phyloP scores from a whole-genome alignment of 106 monocot genomes.

The Dendrobium chrysotoxum region DNA sequence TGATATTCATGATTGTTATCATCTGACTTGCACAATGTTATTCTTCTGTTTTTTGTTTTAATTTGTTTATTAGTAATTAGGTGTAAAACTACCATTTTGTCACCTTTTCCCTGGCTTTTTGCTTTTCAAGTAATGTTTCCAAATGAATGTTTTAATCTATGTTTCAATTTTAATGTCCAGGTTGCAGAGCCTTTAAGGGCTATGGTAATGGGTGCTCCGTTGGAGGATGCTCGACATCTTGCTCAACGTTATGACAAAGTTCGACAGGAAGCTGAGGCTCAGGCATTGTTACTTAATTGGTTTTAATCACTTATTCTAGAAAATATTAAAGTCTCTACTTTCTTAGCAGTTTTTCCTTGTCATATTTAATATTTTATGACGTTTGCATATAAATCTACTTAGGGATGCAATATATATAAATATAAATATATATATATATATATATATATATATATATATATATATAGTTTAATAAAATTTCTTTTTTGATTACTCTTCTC shows the following conservation, averaged over 20 bases:
- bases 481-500: too few species aligned
- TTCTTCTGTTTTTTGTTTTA: neutral
- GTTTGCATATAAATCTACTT: too few species aligned
- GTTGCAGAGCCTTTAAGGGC: slow-evolving; percentile 95
- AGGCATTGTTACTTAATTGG: slow-evolving; percentile 34
- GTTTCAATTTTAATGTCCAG: slow-evolving; percentile 22
- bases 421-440: too few species aligned
- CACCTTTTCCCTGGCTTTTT: neutral
- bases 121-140: neutral
- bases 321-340: neutral
- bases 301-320: neutral
- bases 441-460: too few species aligned
- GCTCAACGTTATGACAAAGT: slow-evolving; percentile 89
- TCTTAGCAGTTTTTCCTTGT: neutral
- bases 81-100: neutral
- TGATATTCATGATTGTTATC: neutral
- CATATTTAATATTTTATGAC: too few species aligned
- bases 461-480: too few species aligned
- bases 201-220: slow-evolving; percentile 93
- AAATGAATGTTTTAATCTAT: neutral
- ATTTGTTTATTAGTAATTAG: neutral
- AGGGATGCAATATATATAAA: too few species aligned
- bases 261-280: slow-evolving; percentile 94
- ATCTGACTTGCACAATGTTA: too few species aligned
- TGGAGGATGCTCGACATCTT: slow-evolving; percentile 95